These are phyloP conservation scores for Trichoderma polysporum DNA, from an alignment of 2,329 filamentous ascomycete genomes.

Conservation along the genomic window DNA sequence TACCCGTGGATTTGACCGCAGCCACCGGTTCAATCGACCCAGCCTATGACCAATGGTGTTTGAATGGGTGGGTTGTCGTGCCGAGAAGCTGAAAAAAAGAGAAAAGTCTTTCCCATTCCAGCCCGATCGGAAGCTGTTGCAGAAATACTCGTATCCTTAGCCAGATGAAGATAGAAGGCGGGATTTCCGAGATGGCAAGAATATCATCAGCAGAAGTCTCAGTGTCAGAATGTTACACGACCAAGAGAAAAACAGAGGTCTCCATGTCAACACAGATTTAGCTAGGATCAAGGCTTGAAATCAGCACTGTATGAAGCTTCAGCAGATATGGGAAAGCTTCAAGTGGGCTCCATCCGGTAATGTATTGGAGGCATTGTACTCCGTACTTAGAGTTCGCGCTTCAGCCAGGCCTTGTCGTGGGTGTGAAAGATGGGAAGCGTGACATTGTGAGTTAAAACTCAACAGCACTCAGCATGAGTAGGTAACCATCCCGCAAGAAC, in stretches of 20 bases:
- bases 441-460: neutral
- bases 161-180: neutral
- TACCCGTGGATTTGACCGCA: neutral
- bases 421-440: neutral
- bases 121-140: neutral
- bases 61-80: neutral
- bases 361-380: neutral
- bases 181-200: neutral
- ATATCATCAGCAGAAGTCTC: neutral
- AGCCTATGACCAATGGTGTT: neutral
- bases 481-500: slow-evolving; percentile 1
- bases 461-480: neutral
- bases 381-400: neutral
- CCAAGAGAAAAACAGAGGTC: neutral
- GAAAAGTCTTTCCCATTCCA: neutral
- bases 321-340: neutral
- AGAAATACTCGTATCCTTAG: neutral
- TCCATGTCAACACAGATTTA: neutral
- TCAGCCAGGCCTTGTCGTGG: neutral
- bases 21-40: neutral
- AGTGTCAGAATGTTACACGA: neutral
- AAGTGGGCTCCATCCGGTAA: neutral
- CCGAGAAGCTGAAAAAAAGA: slow-evolving; percentile 6
- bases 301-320: neutral
- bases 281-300: neutral